Base-by-base conservation (phyloP, 2,329 filamentous ascomycete species). In the Pseudogymnoascus sp. region DNA sequence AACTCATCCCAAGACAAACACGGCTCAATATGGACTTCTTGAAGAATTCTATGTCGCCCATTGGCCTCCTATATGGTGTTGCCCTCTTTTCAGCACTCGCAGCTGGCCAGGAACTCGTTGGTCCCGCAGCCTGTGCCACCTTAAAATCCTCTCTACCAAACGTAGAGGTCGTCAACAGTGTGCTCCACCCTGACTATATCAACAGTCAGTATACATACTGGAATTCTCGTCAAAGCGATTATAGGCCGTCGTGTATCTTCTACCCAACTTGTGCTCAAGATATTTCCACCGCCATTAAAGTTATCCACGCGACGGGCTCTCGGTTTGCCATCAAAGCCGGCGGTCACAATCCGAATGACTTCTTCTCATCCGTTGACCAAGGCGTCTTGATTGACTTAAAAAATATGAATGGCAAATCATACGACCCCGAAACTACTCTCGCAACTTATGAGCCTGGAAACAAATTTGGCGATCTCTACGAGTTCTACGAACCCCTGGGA, bases 281-380 rank as follows among this genome's bases (percentile, higher is more conserved):
- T 59, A 64, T 71, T 6, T 70, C 70, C 1, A 43, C 59, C 2
- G 65, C 66, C 6, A 35, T 70, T 1, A 63, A 61, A n/a, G 59
- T 68, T 56, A 56, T 56, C 19, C 26, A 28, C 8, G 16, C 26
- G 5, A 7, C 26, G 2, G 28, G 28, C 8, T 56, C 50, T 56
- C n/a, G 26, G 50, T 76, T 76, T 66, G 70, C 75, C 19, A 72
- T 73, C 62, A 74, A 75, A 66, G 72, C 72, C 61, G 75, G 74
- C 22, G 74, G 77, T 2, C 76, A 78, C 62, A 60, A 60, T 5
- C 59, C 59, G 8, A 60, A 60, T 60, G 59, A 38, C 4, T 38
- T 38, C 31, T 60, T 37, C 22, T 60, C 59, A 26, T 38, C 33
- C 31, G 38, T 41, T 26, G 59, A 60, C 19, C 12, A 28, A 10